A percentile compares a stretch with the other conserved stretches of the same genome.
phyloP scores from a whole-genome alignment of 2,329 filamentous ascomycete genomes.

The Talaromyces atroroseus region DNA sequence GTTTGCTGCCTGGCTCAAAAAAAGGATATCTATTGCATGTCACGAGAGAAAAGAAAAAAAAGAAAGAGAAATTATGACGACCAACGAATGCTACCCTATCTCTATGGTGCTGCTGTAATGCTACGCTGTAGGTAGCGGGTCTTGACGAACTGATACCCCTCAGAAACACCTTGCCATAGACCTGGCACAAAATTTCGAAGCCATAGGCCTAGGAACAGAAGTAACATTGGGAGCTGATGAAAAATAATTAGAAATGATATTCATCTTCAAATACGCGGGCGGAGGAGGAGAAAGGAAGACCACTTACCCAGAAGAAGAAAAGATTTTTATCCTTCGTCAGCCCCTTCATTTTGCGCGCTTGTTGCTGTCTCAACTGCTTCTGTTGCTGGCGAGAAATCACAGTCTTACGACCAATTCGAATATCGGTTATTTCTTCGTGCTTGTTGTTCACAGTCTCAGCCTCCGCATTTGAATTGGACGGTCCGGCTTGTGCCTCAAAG shows the following conservation, averaged over 20 bases:
- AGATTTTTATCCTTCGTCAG: constrained; percentile 47
- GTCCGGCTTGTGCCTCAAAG: constrained; percentile 33
- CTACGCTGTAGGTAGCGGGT: constrained; percentile 22
- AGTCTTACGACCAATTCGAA: constrained; percentile 38
- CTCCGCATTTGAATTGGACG: constrained; percentile 16
- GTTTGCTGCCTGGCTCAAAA: background rate
- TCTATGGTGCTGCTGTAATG: constrained; percentile 21
- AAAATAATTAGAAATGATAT: constrained; percentile 17
- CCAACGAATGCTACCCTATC: background rate
- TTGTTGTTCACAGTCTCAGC: background rate
- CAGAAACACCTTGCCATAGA: constrained; percentile 35
- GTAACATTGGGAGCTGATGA: constrained; percentile 42
- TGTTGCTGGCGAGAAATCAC: constrained; percentile 41
- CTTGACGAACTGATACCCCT: constrained; percentile 36
- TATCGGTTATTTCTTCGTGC: constrained; percentile 32
- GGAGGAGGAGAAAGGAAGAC: background rate
- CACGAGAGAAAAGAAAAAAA: background rate
- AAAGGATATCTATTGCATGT: constrained; percentile 8
- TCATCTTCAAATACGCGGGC: background rate
- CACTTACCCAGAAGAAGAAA: constrained; percentile 51
- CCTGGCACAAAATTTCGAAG: constrained; percentile 39
- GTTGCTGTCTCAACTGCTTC: constrained; percentile 42
- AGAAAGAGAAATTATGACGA: background rate
- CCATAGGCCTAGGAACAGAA: constrained; percentile 43
- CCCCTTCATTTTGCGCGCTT: constrained; percentile 45